These are phyloP conservation scores for Ophiocordyceps sinensis DNA, from an alignment of 2,329 filamentous ascomycete genomes.

Conservation along the genomic window DNA sequence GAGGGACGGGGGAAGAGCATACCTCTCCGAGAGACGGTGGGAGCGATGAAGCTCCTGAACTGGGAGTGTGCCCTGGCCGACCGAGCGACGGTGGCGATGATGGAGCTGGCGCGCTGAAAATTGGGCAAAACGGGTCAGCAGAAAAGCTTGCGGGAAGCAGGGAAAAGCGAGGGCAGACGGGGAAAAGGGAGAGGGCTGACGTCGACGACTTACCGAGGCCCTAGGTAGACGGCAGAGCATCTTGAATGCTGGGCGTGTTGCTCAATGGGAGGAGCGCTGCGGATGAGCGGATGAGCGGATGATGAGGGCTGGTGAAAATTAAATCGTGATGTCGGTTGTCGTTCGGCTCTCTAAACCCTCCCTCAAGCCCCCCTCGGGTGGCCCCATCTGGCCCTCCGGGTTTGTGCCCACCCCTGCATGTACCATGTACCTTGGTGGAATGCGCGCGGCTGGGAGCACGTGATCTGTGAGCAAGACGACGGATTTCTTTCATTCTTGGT, in stretches of 20 bases:
- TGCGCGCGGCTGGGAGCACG: neutral
- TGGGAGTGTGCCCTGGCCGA: slow-evolving; percentile 26
- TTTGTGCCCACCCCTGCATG: neutral
- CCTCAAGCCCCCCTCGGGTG: slow-evolving; percentile 9
- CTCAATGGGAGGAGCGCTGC: slow-evolving; percentile 26
- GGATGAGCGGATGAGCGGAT: slow-evolving; percentile 18
- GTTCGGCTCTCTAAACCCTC: too few relatives aligned
- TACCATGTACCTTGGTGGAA: neutral
- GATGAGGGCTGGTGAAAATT: slow-evolving; percentile 30
- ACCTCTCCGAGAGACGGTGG: slow-evolving; percentile 48
- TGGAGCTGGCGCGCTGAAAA: slow-evolving; percentile 36
- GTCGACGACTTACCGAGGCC: slow-evolving; percentile 34
- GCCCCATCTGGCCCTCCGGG: slow-evolving; percentile 10
- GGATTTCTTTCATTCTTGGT: too few relatives aligned
- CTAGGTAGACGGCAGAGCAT: slow-evolving; percentile 43
- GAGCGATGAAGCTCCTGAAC: slow-evolving; percentile 43
- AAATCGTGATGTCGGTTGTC: slow-evolving; percentile 25
- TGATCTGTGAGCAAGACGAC: neutral
- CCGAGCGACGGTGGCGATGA: slow-evolving; percentile 33
- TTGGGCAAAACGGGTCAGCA: slow-evolving; percentile 1
- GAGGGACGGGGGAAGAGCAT: slow-evolving; percentile 16
- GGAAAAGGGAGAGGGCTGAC: neutral
- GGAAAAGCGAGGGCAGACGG: neutral
- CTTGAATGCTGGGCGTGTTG: slow-evolving; percentile 29
- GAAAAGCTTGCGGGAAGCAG: neutral